These are phyloP conservation scores for Groenewaldozyma tartarivorans DNA, from an alignment of 805 yeast genomes.

Conservation along the genomic window DNA sequence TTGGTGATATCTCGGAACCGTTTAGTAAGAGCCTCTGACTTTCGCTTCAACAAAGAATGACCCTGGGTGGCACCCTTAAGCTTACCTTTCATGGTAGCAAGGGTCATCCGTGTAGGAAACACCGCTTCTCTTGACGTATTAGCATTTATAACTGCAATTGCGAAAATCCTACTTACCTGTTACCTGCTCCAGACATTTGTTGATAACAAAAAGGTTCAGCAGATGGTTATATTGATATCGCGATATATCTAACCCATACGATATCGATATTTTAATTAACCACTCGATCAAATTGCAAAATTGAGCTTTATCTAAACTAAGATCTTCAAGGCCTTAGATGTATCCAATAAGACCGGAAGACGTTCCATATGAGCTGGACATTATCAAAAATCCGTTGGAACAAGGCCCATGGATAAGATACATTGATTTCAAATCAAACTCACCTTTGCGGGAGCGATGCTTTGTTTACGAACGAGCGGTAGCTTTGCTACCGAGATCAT, in stretches of 20 bases:
- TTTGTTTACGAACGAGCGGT: slow-evolving; percentile 48
- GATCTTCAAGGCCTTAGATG: too few species aligned
- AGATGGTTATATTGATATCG: too few species aligned
- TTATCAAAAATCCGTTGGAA: slow-evolving; percentile 30
- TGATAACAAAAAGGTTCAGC: too few species aligned
- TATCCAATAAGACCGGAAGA: slow-evolving; percentile 12
- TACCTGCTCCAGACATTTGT: slow-evolving; percentile 60
- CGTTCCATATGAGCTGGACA: slow-evolving; percentile 36
- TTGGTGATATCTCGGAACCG: slow-evolving; percentile 92
- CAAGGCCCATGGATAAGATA: slow-evolving; percentile 33
- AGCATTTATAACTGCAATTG: background rate
- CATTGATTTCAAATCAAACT: slow-evolving; percentile 24
- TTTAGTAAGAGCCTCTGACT: slow-evolving; percentile 93
- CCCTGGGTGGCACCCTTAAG: slow-evolving; percentile 97
- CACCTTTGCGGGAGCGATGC: slow-evolving; percentile 21
- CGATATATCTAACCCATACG: too few species aligned
- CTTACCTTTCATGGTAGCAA: slow-evolving; percentile 88
- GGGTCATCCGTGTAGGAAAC: slow-evolving; percentile 96
- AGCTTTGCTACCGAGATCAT: slow-evolving; percentile 33
- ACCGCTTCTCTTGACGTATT: slow-evolving; percentile 63
- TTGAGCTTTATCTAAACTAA: too few species aligned
- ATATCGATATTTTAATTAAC: too few species aligned
- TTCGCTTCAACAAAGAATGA: slow-evolving; percentile 83
- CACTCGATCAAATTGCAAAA: too few species aligned
- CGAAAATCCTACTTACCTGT: slow-evolving; percentile 28